Evolutionary conservation across 2,329 filamentous ascomycete genomes (phyloP).

Genomic region (Diaporthe aspalathi): DNA sequence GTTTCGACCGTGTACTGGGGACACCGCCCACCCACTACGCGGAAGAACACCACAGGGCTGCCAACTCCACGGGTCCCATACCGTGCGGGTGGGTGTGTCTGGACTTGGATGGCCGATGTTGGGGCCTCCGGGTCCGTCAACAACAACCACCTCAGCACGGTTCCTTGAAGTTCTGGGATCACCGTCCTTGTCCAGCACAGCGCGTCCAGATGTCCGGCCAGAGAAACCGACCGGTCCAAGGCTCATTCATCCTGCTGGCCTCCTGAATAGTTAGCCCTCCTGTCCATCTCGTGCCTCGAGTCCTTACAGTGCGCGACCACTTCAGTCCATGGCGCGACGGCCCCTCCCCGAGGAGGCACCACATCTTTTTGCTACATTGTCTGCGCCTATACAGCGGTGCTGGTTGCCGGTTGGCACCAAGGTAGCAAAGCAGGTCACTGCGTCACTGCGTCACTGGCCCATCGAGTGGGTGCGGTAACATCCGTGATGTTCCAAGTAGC

Average conservation of each 20-base stretch:
- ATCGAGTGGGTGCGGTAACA: background rate
- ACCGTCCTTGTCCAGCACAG: background rate
- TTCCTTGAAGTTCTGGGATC: too few relatives aligned
- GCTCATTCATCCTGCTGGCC: background rate
- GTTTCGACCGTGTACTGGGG: constrained; percentile 31
- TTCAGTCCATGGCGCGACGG: background rate
- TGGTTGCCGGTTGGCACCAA: constrained; percentile 6
- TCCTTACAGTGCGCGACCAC: background rate
- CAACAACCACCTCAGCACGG: background rate
- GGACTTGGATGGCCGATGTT: too few relatives aligned
- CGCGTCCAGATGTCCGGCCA: background rate
- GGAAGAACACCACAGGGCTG: constrained; percentile 1
- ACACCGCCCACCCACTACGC: constrained; percentile 22
- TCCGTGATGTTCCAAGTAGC: background rate
- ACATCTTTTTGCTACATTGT: background rate
- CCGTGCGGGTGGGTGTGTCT: too few relatives aligned
- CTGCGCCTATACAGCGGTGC: constrained; percentile 7
- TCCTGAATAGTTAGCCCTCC: background rate
- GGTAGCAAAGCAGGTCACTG: background rate
- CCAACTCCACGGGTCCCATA: background rate
- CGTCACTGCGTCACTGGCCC: background rate
- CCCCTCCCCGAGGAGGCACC: constrained; percentile 18
- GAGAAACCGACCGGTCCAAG: background rate
- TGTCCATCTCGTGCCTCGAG: background rate
- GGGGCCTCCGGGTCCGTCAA: background rate